phyloP scores from a whole-genome alignment of 139 green algal genomes.

The Spirogloea muscicola region DNA sequence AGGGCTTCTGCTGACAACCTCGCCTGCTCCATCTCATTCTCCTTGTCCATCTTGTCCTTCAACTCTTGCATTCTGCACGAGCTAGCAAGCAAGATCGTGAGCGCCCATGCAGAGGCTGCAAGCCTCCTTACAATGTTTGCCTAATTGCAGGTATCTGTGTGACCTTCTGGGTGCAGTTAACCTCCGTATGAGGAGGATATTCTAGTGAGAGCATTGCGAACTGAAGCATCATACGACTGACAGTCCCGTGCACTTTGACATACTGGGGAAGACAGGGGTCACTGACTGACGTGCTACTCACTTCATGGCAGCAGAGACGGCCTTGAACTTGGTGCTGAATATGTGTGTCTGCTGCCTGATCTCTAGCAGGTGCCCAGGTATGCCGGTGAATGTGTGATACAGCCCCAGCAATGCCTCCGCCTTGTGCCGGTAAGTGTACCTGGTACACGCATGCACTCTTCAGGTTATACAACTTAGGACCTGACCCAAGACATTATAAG shows the following conservation, averaged over 20 bases:
- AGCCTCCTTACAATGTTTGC: no score
- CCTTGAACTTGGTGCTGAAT: slow-evolving; percentile 29
- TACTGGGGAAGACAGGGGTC: no score
- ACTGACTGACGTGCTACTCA: slow-evolving; percentile 1
- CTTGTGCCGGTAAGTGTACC: slow-evolving; percentile 37
- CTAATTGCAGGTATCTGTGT: no score
- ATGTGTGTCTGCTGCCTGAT: slow-evolving; percentile 16
- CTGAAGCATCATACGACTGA: not conserved
- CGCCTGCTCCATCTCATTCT: not conserved
- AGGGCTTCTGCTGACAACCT: not conserved
- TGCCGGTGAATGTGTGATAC: slow-evolving; percentile 17
- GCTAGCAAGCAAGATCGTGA: no score
- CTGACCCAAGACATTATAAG: no score
- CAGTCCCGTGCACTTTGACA: not conserved
- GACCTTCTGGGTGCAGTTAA: no score
- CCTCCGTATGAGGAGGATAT: not conserved
- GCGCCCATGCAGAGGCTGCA: no score
- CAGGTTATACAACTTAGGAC: no score
- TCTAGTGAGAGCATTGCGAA: not conserved
- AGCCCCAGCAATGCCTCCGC: slow-evolving; percentile 32
- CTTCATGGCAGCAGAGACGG: slow-evolving; percentile 12
- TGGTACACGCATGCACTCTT: no score
- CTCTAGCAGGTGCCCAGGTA: slow-evolving; percentile 16
- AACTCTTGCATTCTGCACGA: no score
- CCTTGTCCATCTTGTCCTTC: slow-evolving; percentile 27